Percentiles rank a stretch among this genome's conserved stretches.
phyloP scores from a whole-genome alignment of 2,329 filamentous ascomycete genomes.

The Bipolaris zeicola region DNA sequence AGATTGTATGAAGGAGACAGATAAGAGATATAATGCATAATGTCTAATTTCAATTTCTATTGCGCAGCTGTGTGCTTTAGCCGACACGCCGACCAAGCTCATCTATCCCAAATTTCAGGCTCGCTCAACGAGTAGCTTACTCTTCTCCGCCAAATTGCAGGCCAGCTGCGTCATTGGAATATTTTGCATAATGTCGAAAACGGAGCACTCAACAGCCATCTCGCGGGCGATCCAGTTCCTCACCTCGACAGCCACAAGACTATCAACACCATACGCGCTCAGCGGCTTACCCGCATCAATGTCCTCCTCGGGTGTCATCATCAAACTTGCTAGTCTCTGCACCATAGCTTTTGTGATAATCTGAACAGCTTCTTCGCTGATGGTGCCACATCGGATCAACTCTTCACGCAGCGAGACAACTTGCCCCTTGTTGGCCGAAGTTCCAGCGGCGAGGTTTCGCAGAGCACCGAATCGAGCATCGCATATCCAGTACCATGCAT shows the following conservation, averaged over 20 bases:
- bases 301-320: constrained; percentile 19
- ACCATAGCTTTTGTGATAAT: constrained; percentile 11
- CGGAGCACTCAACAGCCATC: constrained; percentile 6
- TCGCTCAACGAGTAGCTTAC: constrained; percentile 4
- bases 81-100: too few species aligned
- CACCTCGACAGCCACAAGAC: constrained; percentile 27
- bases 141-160: constrained; percentile 14
- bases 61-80: too few species aligned
- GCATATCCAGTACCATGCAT: constrained; percentile 12
- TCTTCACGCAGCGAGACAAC: constrained; percentile 5
- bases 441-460: constrained; percentile 7
- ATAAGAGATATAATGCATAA: too few species aligned
- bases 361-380: constrained; percentile 8
- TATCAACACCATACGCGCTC: constrained; percentile 27
- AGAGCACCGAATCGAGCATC: constrained; percentile 10
- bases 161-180: constrained; percentile 14
- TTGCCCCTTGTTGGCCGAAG: constrained; percentile 6
- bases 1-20: too few species aligned
- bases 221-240: constrained; percentile 18
- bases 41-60: too few species aligned
- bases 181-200: constrained; percentile 18
- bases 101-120: too few species aligned
- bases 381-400: constrained; percentile 7
- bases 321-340: constrained; percentile 12
- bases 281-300: constrained; percentile 25